A percentile compares a stretch with the other conserved stretches of the same genome.
These are phyloP conservation scores for Golubevia sp. DNA, from an alignment of 1,284 basidiomycete genomes.

Conservation along the genomic window DNA sequence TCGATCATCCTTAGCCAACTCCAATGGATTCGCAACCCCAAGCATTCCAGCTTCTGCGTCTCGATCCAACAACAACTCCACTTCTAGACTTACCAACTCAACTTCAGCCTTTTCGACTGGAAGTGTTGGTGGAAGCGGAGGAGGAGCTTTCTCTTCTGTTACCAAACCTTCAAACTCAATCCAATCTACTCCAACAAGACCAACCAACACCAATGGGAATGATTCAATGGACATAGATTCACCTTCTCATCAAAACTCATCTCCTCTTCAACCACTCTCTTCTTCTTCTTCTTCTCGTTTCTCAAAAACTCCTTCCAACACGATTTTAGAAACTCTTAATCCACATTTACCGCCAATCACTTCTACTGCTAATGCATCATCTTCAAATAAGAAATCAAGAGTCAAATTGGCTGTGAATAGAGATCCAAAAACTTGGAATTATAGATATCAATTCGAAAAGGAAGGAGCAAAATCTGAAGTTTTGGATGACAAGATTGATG, in stretches of 20 bases:
- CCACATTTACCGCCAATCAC: constrained; percentile 12
- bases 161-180: background rate
- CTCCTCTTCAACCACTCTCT: background rate
- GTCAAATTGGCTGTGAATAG: constrained; percentile 50
- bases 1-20: background rate
- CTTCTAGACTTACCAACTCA: background rate
- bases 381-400: constrained; percentile 11
- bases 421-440: constrained; percentile 48
- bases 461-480: background rate
- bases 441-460: constrained; percentile 48
- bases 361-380: no score
- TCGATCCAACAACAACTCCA: background rate
- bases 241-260: constrained; percentile 5
- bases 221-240: constrained; percentile 18
- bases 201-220: background rate
- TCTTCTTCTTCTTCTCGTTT: background rate
- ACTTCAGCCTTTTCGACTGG: background rate
- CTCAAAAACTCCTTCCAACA: constrained; percentile 1
- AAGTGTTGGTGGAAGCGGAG: background rate
- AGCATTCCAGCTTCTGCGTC: background rate
- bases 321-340: constrained; percentile 42
- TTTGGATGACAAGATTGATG: background rate
- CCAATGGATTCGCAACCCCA: background rate
- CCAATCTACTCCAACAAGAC: background rate
- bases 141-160: background rate